Conservation (phyloP, 2,329 filamentous ascomycete species). For the Diaporthe vexans region DNA sequence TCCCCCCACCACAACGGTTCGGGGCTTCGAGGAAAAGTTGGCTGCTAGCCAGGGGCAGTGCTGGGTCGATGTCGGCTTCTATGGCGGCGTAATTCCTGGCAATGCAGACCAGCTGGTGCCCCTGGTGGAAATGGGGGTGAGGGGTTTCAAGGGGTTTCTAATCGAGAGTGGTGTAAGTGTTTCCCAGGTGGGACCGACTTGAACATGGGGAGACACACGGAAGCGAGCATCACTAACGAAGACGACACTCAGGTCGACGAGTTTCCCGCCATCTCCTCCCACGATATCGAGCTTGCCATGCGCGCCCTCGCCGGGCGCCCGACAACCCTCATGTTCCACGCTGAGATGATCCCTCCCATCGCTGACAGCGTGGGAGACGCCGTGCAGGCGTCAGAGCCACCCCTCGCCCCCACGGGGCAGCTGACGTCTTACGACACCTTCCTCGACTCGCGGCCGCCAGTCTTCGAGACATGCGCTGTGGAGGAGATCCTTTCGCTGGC, state of each 20-base stretch:
- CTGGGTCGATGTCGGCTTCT: conserved; percentile 99
- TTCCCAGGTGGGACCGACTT: background rate
- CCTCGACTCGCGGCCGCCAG: conserved; percentile 87
- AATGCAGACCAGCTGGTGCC: conserved; percentile 85
- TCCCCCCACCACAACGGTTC: conserved; percentile 92
- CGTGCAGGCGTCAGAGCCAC: conserved; percentile 77
- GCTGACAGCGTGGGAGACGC: conserved; percentile 83
- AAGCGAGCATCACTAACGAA: conserved; percentile 35
- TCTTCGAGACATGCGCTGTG: conserved; percentile 93
- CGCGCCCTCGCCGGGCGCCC: conserved; percentile 81
- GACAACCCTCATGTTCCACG: conserved; percentile 98
- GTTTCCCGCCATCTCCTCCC: conserved; percentile 89
- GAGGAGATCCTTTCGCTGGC: conserved; percentile 88
- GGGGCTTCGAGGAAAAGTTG: conserved; percentile 86
- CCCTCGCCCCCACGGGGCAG: conserved; percentile 78
- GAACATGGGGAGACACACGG: background rate
- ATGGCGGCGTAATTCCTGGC: conserved; percentile 93
- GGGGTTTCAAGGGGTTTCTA: conserved; percentile 97
- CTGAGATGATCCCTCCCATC: conserved; percentile 96
- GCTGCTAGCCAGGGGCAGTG: conserved; percentile 87
- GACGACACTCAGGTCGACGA: conserved; percentile 80
- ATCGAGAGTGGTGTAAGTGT: conserved; percentile 91
- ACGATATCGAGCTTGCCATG: conserved; percentile 86
- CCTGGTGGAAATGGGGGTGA: conserved; percentile 86
- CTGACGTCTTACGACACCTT: conserved; percentile 89